Evolutionary conservation across 2,329 filamentous ascomycete species (phyloP), one percentile per base, ranked within the genome.

Genomic region (Nemania sp.): DNA sequence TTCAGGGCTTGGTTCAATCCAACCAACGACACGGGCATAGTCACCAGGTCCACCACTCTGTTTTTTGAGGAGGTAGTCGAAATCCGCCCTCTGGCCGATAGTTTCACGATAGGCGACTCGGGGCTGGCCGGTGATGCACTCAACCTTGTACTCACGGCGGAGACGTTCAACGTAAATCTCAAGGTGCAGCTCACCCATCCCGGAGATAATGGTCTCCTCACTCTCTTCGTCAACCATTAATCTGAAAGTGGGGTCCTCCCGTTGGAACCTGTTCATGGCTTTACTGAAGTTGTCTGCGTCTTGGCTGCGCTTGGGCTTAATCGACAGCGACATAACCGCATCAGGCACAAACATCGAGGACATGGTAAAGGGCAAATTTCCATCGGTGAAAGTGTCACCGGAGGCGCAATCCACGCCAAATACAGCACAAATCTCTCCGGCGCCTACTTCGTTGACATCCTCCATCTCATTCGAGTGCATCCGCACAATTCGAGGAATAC

Each of bases 401-500:
- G 95, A 98, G 41, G 96, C 94, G 80, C 96, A 99, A 76, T 99
- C 96, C 62, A 99, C 93, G 77, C 96, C 96, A 78, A 99, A 99
- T 67, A 99, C 96, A 69, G 96, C 96, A 79, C 96, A 99, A 72
- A 99, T 99, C 81, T 99, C 96, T 81, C 96, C 96, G 62, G 96
- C 95, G 60, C 94, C 93, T 71, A 99, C 92, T 80, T 98, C 94
- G 64, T 83, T 86, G 32, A 98, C 93, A 78, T 99, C 96, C 81
- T 99, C 96, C 95, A 99, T 97, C 78, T 99, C 96, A 79, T 98
- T 97, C 53, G 94, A 97, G 85, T 99, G 96, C 96, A 99, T 99
- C 70, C 96, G 93, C 70, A 99, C 96, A 76, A 99, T 98, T 78
- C 95, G 92, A 22, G 96, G 96, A 66, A 99, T 91, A 82, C 97